These are phyloP conservation scores for Aspergillus sp. DNA, from an alignment of 2,329 filamentous ascomycete genomes.

Conservation along the genomic window DNA sequence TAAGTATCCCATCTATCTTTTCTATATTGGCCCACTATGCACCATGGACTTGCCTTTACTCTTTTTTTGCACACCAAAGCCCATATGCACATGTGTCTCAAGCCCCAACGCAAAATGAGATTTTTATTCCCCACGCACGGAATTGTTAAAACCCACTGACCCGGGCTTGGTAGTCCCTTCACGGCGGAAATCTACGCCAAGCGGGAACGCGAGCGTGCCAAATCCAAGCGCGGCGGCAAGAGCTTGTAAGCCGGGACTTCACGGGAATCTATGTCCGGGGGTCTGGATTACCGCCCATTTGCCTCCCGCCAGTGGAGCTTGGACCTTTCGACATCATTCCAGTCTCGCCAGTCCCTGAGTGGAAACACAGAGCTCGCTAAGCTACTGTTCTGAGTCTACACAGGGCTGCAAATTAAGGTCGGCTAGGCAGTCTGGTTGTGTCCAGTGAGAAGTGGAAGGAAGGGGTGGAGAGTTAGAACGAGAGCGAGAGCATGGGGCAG, in stretches of 20 bases:
- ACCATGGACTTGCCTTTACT: neutral
- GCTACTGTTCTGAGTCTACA: neutral
- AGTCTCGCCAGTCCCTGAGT: slow-evolving; percentile 10
- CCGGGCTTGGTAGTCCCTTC: slow-evolving; percentile 64
- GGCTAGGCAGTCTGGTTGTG: neutral
- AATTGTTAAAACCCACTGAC: slow-evolving; percentile 15
- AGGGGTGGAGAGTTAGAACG: neutral
- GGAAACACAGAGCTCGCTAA: neutral
- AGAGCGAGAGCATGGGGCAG: neutral
- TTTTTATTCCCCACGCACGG: neutral
- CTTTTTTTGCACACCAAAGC: neutral
- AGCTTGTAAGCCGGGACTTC: slow-evolving; percentile 31
- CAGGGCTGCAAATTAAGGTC: neutral
- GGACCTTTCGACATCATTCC: slow-evolving; percentile 35
- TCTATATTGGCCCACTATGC: neutral
- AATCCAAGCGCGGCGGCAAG: slow-evolving; percentile 40
- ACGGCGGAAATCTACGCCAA: slow-evolving; percentile 91
- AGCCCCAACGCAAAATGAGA: slow-evolving; percentile 2
- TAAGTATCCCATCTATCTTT: slow-evolving; percentile 35
- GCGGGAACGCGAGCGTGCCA: slow-evolving; percentile 48
- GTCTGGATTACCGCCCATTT: neutral
- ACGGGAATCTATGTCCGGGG: neutral
- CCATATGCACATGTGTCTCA: neutral
- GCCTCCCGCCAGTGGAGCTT: neutral
- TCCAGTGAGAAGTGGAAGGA: neutral